Percentiles rank a stretch among this genome's conserved stretches.
Conservation (phyloP, 2,329 filamentous ascomycete species). For the Dryadomyces quercus-mongolicae region DNA sequence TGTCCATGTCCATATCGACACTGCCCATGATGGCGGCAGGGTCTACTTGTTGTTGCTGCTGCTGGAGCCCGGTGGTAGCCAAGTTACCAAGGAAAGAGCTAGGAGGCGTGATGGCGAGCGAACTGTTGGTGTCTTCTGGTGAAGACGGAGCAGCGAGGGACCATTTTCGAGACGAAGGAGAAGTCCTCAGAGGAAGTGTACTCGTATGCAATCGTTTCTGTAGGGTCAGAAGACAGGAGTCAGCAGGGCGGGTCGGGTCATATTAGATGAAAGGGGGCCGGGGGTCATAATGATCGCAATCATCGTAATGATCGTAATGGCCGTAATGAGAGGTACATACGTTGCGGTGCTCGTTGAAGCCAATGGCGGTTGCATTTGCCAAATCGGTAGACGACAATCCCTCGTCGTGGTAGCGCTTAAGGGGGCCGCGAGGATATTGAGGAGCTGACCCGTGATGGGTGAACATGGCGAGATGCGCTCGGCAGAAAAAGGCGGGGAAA, state of each 20-base stretch:
- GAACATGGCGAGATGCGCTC: constrained; percentile 7
- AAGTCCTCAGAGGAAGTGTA: constrained; percentile 33
- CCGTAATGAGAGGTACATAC: constrained; percentile 28
- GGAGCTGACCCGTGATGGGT: background rate
- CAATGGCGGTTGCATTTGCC: constrained; percentile 21
- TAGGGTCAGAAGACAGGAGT: constrained; percentile 7
- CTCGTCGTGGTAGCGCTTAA: constrained; percentile 35
- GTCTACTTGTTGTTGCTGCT: constrained; percentile 4
- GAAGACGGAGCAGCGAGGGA: constrained; percentile 14
- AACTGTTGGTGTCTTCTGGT: constrained; percentile 11
- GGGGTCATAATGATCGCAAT: background rate
- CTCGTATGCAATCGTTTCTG: constrained; percentile 41
- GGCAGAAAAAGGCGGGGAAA: background rate
- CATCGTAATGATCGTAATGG: background rate
- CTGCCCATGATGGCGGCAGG: constrained; percentile 8
- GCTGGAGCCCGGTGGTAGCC: background rate
- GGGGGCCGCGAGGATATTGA: constrained; percentile 23
- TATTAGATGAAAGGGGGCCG: background rate
- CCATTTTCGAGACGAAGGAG: constrained; percentile 26
- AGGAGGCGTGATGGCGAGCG: constrained; percentile 23
- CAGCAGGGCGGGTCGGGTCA: background rate
- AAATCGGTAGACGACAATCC: constrained; percentile 22
- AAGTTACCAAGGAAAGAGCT: constrained; percentile 24
- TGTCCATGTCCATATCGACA: constrained; percentile 35
- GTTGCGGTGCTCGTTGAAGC: constrained; percentile 38